A percentile compares a stretch with the other conserved stretches of the same genome.
These are phyloP conservation scores for Aspergillus hortae DNA, from an alignment of 2,329 filamentous ascomycete genomes.

Conservation along the genomic window DNA sequence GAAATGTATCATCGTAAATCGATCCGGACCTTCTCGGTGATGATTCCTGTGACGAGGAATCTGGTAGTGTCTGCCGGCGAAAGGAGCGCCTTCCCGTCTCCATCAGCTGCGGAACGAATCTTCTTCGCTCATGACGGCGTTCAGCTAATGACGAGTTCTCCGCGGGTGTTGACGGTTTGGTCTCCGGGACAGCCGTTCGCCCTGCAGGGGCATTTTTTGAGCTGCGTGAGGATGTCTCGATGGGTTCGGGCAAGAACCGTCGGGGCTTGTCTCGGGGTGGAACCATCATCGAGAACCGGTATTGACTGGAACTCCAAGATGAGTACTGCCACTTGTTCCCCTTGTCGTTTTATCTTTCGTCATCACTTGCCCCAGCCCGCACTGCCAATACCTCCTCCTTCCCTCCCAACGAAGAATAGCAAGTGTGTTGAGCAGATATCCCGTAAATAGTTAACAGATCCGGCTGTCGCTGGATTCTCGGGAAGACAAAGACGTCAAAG, in stretches of 20 bases:
- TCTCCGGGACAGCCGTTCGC: not conserved
- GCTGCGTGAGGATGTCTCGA: constrained; percentile 43
- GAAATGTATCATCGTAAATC: not conserved
- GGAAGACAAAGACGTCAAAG: not conserved
- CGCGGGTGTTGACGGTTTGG: not conserved
- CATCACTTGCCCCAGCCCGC: no score
- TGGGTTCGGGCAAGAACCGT: constrained; percentile 40
- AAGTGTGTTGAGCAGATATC: no score
- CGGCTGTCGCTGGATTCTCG: no score
- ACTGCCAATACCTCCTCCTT: no score
- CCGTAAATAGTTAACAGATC: no score
- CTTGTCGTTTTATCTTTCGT: not conserved
- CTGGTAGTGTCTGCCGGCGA: constrained; percentile 21
- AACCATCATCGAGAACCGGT: not conserved
- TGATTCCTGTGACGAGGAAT: constrained; percentile 33
- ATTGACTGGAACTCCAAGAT: not conserved
- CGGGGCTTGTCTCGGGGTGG: constrained; percentile 10
- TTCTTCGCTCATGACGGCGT: constrained; percentile 19
- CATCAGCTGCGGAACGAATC: constrained; percentile 31
- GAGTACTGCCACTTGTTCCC: not conserved
- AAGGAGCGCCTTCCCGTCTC: constrained; percentile 31
- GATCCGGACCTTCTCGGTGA: not conserved
- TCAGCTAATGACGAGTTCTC: constrained; percentile 9
- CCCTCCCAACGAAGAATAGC: no score
- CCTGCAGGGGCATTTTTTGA: constrained; percentile 23